Evolutionary conservation across 73 alveolate genomes (phyloP).

Genomic region (Tetrahymena elliotti): DNA sequence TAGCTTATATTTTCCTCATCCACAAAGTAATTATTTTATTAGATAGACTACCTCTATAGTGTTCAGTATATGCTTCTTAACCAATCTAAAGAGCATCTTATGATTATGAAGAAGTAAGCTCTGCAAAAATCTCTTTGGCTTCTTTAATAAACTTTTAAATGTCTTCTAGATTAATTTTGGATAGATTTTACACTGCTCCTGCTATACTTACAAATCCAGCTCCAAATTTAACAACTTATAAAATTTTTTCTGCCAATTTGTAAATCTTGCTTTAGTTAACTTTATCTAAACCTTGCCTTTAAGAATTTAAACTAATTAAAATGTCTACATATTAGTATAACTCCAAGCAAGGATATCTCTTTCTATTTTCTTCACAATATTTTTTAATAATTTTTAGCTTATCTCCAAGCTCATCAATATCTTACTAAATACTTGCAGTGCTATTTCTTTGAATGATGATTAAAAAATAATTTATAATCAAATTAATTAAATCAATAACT

Average conservation of each 20-base stretch:
- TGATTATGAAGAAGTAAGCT: background rate
- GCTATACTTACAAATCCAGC: background rate
- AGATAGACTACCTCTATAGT: background rate
- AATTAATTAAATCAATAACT: background rate
- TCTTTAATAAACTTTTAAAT: background rate
- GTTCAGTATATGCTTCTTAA: background rate
- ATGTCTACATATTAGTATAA: too few species aligned
- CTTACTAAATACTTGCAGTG: background rate
- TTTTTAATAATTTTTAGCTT: too few species aligned
- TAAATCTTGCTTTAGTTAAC: too few species aligned
- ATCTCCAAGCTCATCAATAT: background rate
- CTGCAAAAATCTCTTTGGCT: background rate
- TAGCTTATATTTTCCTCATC: background rate
- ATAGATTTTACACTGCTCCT: background rate
- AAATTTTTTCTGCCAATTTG: background rate
- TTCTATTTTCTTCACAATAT: background rate
- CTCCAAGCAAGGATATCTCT: background rate
- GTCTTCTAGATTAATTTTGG: background rate
- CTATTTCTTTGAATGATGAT: too few species aligned
- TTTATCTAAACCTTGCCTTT: background rate
- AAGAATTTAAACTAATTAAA: too few species aligned
- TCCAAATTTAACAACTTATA: background rate
- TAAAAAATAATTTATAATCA: too few species aligned
- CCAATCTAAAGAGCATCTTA: background rate
- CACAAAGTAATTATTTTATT: background rate